Evolutionary conservation across 306 rosid genomes (phyloP).

Genomic region (Cyamopsis tetragonoloba): DNA sequence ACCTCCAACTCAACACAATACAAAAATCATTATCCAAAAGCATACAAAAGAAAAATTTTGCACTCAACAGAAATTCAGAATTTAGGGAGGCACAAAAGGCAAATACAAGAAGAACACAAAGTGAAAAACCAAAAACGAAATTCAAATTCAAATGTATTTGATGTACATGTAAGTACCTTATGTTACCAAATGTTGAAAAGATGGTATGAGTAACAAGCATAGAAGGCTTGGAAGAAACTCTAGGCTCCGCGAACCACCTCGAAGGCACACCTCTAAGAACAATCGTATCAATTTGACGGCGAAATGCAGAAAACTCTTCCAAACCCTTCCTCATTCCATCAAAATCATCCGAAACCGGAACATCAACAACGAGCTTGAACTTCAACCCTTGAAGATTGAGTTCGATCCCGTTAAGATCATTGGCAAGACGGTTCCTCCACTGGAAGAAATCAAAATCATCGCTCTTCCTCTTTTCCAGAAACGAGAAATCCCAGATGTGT

Average conservation of each 20-base stretch:
- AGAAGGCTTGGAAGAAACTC: constrained; percentile 94
- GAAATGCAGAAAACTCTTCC: constrained; percentile 63
- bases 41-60: background rate
- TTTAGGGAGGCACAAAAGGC: too few relatives aligned
- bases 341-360: constrained; percentile 64
- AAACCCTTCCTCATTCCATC: constrained; percentile 55
- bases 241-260: constrained; percentile 90
- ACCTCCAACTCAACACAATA: background rate
- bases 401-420: constrained; percentile 71
- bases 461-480: background rate
- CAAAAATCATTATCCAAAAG: background rate
- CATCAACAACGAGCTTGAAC: constrained; percentile 49
- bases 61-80: too few relatives aligned
- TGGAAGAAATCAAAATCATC: too few relatives aligned
- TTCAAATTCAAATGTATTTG: too few relatives aligned
- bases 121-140: too few relatives aligned
- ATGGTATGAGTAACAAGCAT: constrained; percentile 92
- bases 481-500: constrained; percentile 56
- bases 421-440: constrained; percentile 56
- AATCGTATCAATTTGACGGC: constrained; percentile 66
- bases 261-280: constrained; percentile 69
- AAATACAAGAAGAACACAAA: too few relatives aligned
- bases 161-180: constrained; percentile 54
- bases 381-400: constrained; percentile 70
- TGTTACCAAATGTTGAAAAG: constrained; percentile 80